Base-by-base conservation (phyloP, 148 eudicot species). In the Drosera capensis region DNA sequence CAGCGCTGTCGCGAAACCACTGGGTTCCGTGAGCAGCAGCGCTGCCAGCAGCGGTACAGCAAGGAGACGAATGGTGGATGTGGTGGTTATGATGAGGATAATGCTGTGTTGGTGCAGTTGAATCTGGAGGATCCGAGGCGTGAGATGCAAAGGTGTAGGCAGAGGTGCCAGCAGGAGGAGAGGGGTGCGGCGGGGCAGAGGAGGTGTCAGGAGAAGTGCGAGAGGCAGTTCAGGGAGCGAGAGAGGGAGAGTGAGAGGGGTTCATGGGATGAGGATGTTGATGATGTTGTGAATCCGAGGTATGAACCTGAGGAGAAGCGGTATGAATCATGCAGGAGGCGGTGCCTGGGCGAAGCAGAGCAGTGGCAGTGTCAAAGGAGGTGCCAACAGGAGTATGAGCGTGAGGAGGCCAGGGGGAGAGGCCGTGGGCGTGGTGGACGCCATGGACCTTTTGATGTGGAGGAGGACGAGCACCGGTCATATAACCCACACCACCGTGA, bases 11-110 rank as follows among this genome's bases (percentile, higher is more conserved):
- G 47, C 25, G 47, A 45, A 34, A 23, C 18, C 18, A 17, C 29
- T 18, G 14, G 36, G 36, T 7, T 14, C 55, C 31, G 38, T 30
- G 25, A 35, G 30, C 30, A 6, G 40, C 43, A 26, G 44, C 19
- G 23, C 16, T 28, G 22, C 0, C 34, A 51, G 22, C 55, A 51
- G 34, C 38, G 37, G 55, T 45, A 51, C 16, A 37, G 55, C 45
- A 43, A 38, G 34, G 52, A 48, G 19, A 25, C 11, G 52, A 48
- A 41, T 15, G 19, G 40, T 9, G 7, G 40, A 1, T 7, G 31
- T 7, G 29, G 24, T 16, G 8, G 23, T 8, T 13, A 16, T 17
- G 48, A n/a, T n/a, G n/a, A n/a, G n/a, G n/a, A n/a, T n/a, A n/a
- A n/a, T n/a, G 48, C 8, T 7, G 23, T 1, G 23, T 12, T 2